Conservation (phyloP, 345 rosid species). For the Euphorbia tirucalli region DNA sequence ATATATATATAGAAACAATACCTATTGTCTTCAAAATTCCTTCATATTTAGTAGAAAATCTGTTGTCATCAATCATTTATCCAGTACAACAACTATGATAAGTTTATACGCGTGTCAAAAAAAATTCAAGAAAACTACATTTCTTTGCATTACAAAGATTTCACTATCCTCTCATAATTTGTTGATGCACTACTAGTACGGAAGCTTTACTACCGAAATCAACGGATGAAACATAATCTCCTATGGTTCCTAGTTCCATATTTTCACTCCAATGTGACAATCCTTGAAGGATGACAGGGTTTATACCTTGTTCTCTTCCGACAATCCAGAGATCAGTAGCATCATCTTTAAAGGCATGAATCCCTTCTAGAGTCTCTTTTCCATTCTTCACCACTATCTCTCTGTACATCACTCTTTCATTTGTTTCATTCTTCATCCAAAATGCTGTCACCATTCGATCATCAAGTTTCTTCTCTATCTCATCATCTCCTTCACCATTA, state of each 20-base stretch:
- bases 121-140: neutral
- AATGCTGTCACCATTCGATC: constrained; percentile 77
- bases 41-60: neutral
- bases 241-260: constrained; percentile 53
- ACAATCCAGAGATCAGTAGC: constrained; percentile 62
- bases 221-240: constrained; percentile 52
- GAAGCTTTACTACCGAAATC: constrained; percentile 53
- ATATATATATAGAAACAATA: no score
- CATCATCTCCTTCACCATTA: constrained; percentile 53
- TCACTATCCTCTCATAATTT: constrained; percentile 39
- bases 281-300: constrained; percentile 57
- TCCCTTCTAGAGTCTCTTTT: constrained; percentile 58
- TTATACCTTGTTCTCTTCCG: constrained; percentile 64
- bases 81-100: constrained; percentile 1
- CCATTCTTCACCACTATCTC: constrained; percentile 69
- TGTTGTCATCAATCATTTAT: neutral
- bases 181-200: constrained; percentile 71
- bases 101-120: neutral
- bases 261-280: constrained; percentile 55
- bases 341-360: constrained; percentile 45
- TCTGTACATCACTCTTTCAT: constrained; percentile 49
- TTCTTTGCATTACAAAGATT: neutral
- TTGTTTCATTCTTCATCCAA: constrained; percentile 64
- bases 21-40: no score
- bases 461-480: constrained; percentile 66